Evolutionary conservation across 768 basidiomycete genomes (phyloP).

Genomic region (Podaxis sp.): DNA sequence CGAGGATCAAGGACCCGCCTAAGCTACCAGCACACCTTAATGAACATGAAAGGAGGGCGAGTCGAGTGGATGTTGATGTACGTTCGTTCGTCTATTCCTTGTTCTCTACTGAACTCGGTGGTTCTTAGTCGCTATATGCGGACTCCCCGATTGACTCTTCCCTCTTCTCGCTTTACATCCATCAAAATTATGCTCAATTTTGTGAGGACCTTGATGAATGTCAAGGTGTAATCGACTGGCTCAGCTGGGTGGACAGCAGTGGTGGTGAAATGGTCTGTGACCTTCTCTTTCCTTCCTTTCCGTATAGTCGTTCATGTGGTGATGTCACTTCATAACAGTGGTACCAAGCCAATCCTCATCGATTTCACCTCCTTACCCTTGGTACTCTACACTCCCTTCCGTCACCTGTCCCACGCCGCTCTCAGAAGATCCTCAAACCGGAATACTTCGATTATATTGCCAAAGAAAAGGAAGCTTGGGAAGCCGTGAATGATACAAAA

Average conservation of each 20-base stretch:
- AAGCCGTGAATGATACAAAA: constrained; percentile 53
- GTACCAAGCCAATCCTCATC: constrained; percentile 74
- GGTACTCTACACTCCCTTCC: constrained; percentile 88
- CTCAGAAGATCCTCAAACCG: constrained; percentile 87
- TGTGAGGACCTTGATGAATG: constrained; percentile 78
- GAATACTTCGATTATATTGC: constrained; percentile 72
- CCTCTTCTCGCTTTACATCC: constrained; percentile 84
- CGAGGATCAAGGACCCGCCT: constrained; percentile 50
- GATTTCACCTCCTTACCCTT: constrained; percentile 82
- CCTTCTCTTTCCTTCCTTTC: not conserved
- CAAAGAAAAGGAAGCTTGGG: constrained; percentile 59
- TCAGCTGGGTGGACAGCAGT: constrained; percentile 76
- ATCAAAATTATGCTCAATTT: constrained; percentile 91
- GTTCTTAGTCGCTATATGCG: constrained; percentile 64
- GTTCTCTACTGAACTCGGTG: not conserved
- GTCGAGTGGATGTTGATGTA: constrained; percentile 72
- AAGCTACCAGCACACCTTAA: constrained; percentile 59
- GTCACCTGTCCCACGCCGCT: constrained; percentile 73
- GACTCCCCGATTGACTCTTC: constrained; percentile 92
- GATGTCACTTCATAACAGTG: constrained; percentile 38
- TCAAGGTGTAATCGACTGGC: constrained; percentile 64
- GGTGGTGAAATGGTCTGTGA: constrained; percentile 59
- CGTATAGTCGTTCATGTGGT: not conserved
- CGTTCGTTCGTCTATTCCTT: not conserved
- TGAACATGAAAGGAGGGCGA: constrained; percentile 62